Conservation (phyloP, 192 early-diverging fungal species). For the Umbelopsis vinacea region DNA sequence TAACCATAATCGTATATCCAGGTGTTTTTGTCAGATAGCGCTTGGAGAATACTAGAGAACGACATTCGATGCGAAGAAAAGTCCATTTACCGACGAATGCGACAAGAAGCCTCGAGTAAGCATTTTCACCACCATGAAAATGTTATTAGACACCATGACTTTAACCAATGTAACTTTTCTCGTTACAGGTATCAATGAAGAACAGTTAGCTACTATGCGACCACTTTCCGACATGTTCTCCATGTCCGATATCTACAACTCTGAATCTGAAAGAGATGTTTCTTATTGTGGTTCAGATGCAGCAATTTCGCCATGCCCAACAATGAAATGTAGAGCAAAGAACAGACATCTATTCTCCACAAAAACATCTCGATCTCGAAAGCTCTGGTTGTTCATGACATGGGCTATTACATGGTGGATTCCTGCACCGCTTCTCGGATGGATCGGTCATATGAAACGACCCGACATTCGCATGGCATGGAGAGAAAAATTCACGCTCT, state of each 20-base stretch:
- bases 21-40: conserved; percentile 71
- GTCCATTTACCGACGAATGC: conserved; percentile 55
- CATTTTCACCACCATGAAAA: neutral
- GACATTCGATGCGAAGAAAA: conserved; percentile 72
- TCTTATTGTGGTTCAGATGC: neutral
- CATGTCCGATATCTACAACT: neutral
- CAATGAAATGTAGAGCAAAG: neutral
- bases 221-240: neutral
- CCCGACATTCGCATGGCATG: conserved; percentile 88
- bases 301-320: neutral
- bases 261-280: neutral
- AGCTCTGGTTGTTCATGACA: conserved; percentile 82
- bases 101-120: conserved; percentile 34
- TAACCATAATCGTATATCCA: conserved; percentile 21
- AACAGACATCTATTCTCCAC: neutral
- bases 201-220: too few relatives aligned
- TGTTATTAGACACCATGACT: too few relatives aligned
- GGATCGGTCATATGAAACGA: conserved; percentile 75
- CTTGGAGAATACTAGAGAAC: conserved; percentile 85
- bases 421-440: conserved; percentile 63
- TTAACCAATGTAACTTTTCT: too few relatives aligned
- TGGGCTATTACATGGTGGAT: conserved; percentile 83
- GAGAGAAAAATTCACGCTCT: conserved; percentile 96
- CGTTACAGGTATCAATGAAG: too few relatives aligned
- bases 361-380: conserved; percentile 58